These are phyloP conservation scores for Ceratocystiopsis sp. DNA, from an alignment of 2,329 filamentous ascomycete genomes.

Conservation along the genomic window DNA sequence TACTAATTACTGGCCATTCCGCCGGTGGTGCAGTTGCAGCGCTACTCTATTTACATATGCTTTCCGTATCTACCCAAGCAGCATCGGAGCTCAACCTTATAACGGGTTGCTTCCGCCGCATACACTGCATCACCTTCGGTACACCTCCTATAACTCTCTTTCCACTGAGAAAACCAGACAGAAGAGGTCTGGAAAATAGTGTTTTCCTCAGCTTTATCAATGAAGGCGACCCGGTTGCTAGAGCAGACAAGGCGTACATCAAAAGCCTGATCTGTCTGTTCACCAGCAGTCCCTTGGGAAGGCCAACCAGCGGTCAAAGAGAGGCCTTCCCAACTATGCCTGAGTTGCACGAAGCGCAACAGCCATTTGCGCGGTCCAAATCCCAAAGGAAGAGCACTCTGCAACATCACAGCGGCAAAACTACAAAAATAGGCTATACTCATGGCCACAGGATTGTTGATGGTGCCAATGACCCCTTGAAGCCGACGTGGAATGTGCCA, in stretches of 20 bases:
- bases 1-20: conserved; percentile 74
- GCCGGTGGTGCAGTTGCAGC: conserved; percentile 73
- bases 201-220: conserved; percentile 70
- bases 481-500: conserved; percentile 47
- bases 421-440: too few species aligned
- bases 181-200: conserved; percentile 38
- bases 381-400: too few species aligned
- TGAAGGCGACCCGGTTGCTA: conserved; percentile 65
- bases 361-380: too few species aligned
- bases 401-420: too few species aligned
- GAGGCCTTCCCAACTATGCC: too few species aligned
- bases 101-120: conserved; percentile 53
- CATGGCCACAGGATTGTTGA: too few species aligned
- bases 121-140: conserved; percentile 80
- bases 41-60: conserved; percentile 69
- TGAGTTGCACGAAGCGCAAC: too few species aligned
- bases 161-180: conserved; percentile 44
- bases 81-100: conserved; percentile 53
- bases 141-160: conserved; percentile 59
- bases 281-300: conserved; percentile 25
- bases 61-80: conserved; percentile 35
- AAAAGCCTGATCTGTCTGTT: conserved; percentile 56
- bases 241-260: conserved; percentile 64
- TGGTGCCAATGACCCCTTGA: conserved; percentile 1
- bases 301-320: too few species aligned